These are phyloP conservation scores for Penicillium pancosmium DNA, from an alignment of 495 filamentous ascomycete species.

Conservation along the genomic window DNA sequence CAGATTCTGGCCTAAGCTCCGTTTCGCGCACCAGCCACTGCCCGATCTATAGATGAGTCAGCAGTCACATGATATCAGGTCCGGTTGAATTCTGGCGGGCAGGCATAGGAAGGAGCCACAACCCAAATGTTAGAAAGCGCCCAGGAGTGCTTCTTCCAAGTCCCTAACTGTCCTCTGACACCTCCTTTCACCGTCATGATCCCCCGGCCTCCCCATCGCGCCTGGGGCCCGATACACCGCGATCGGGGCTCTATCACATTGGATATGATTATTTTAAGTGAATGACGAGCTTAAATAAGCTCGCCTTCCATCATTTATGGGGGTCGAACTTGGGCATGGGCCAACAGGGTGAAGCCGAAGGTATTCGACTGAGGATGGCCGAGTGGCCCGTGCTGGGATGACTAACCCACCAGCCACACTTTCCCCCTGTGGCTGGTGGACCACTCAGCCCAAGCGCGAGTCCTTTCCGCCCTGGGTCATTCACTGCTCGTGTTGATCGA, in stretches of 20 bases:
- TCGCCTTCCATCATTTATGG: conserved; percentile 5
- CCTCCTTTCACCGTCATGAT: conserved; percentile 26
- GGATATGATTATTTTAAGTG: conserved; percentile 5
- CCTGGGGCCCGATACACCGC: conserved; percentile 1
- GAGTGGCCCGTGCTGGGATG: conserved; percentile 28
- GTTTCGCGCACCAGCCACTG: neutral
- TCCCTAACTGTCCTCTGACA: conserved; percentile 32
- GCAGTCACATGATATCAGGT: conserved; percentile 46
- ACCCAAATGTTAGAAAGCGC: conserved; percentile 35
- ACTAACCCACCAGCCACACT: conserved; percentile 23
- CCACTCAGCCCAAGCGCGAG: conserved; percentile 22
- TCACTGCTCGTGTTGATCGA: conserved; percentile 19
- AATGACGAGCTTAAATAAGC: conserved; percentile 7
- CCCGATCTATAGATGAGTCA: conserved; percentile 34
- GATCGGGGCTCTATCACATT: conserved; percentile 1
- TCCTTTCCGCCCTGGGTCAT: conserved; percentile 29
- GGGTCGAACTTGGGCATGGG: conserved; percentile 3
- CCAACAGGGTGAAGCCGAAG: conserved; percentile 3
- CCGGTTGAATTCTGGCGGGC: conserved; percentile 32
- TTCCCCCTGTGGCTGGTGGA: conserved; percentile 20
- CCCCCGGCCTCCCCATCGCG: conserved; percentile 6
- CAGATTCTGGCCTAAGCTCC: neutral
- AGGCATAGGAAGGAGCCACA: conserved; percentile 39
- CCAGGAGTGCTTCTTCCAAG: conserved; percentile 20
- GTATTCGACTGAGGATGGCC: conserved; percentile 11